A percentile compares a stretch with the other conserved stretches of the same genome.
Evolutionary conservation across 129 eudicot genomes (phyloP).

Genomic region (Tagetes erecta): DNA sequence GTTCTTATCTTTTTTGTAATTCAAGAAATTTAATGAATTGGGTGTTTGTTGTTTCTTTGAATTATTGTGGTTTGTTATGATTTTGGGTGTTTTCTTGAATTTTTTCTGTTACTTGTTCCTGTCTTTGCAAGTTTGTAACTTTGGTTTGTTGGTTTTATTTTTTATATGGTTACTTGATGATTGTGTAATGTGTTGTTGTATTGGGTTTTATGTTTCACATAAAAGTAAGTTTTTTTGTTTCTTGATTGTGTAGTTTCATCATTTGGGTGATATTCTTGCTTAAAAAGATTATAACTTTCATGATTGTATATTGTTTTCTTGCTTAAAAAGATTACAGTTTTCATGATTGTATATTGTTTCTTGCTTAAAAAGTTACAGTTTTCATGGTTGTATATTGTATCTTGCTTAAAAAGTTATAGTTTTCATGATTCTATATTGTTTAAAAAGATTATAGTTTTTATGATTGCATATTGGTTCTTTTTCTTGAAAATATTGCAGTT

Average conservation of each 20-base stretch:
- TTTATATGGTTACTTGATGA: background rate
- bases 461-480: background rate
- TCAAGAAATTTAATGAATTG: background rate
- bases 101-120: background rate
- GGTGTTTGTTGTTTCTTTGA: slow-evolving; percentile 11
- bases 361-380: background rate
- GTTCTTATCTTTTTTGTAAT: background rate
- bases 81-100: background rate
- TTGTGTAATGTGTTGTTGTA: background rate
- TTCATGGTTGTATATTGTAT: background rate
- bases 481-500: background rate
- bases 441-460: background rate
- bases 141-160: background rate
- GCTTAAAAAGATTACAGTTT: background rate
- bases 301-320: background rate
- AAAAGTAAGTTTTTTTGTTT: slow-evolving; percentile 1
- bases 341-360: background rate
- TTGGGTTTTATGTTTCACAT: background rate
- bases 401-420: background rate
- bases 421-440: background rate
- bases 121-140: background rate
- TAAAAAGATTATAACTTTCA: background rate
- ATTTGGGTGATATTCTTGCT: slow-evolving; percentile 8
- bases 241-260: background rate
- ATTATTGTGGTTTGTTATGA: background rate